phyloP scores from a whole-genome alignment of 306 rosid genomes.

The Cucumis hystrix region DNA sequence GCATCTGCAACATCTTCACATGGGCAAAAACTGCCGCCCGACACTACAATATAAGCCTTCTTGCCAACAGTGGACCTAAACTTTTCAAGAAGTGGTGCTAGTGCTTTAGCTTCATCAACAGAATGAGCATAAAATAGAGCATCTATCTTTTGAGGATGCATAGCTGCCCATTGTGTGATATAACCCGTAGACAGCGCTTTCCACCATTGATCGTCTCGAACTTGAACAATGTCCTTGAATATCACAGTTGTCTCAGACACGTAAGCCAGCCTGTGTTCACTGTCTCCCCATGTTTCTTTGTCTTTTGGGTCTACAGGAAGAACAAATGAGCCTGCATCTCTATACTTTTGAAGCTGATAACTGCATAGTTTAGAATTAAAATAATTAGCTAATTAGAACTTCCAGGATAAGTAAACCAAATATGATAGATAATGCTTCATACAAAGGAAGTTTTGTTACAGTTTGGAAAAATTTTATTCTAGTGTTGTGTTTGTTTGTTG shows the following conservation, averaged over 20 bases:
- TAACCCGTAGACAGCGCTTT: constrained; percentile 83
- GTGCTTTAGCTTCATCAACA: constrained; percentile 54
- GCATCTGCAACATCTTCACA: constrained; percentile 73
- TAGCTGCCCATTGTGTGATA: constrained; percentile 89
- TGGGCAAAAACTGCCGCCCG: constrained; percentile 58
- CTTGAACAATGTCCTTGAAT: constrained; percentile 85
- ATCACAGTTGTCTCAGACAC: constrained; percentile 96
- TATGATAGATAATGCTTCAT: not conserved
- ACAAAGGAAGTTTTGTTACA: not conserved
- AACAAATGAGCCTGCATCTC: constrained; percentile 83
- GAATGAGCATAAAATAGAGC: constrained; percentile 90
- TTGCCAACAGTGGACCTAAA: constrained; percentile 71
- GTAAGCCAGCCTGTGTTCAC: constrained; percentile 92
- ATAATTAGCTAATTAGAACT: not conserved
- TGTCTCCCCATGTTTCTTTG: constrained; percentile 97
- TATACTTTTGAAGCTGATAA: constrained; percentile 88
- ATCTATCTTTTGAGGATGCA: constrained; percentile 84
- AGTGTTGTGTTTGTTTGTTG: not conserved
- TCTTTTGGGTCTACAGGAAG: constrained; percentile 76
- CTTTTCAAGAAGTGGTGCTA: constrained; percentile 74
- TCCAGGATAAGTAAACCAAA: not conserved
- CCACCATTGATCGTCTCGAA: constrained; percentile 98
- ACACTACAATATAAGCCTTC: constrained; percentile 70
- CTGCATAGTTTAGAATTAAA: constrained; percentile 22
- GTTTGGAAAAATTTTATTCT: not conserved